Base-by-base conservation (phyloP, 331 rosid genomes). In the Erythrophleum ivorense region DNA sequence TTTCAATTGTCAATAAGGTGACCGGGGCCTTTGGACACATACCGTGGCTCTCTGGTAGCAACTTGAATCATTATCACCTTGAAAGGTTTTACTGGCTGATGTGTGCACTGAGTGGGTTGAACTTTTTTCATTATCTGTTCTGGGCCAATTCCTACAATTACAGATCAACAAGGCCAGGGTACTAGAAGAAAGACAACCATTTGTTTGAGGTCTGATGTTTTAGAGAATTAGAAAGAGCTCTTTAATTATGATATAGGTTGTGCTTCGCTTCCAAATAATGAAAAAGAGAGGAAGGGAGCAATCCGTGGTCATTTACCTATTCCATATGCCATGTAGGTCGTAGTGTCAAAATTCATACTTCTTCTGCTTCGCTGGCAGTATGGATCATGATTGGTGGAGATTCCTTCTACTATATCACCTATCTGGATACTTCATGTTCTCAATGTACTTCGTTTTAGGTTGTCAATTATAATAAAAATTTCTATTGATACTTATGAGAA, bases 71-170 rank as follows among this genome's bases (percentile, higher is more conserved):
- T 19, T 88, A 88, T 74, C 94, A 86, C 74, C 90, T 94, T 31
- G 97, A 90, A 80, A 86, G 90, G 79, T 94, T 94, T 85, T 94
- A 94, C 81, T 90, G 94, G 97, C 73, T 92, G 71, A 87, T 94
- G 91, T 92, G 96, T 83, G 83, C 53, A 1, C 89, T 94, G 19
- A 91, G 94, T 78, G 94, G 85, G 52, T n/a, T 94, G n/a, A 94
- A 92, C 52, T 92, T 89, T 64, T 8, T 92, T 79, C 91, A 86
- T 46, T 92, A 75, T 79, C 87, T 92, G 80, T 79, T 89, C 81
- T 94, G 93, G 97, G 90, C 94, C 16, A 77, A 72, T 72, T 85
- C 88, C 55, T 91, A 89, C 79, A 79, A 85, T 38, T 94, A 91
- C 55, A 88, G 83, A 84, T 54, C 84, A 85, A 46, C 84, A 14